Conservation (phyloP, 306 rosid species). For the Ceratonia siliqua region DNA sequence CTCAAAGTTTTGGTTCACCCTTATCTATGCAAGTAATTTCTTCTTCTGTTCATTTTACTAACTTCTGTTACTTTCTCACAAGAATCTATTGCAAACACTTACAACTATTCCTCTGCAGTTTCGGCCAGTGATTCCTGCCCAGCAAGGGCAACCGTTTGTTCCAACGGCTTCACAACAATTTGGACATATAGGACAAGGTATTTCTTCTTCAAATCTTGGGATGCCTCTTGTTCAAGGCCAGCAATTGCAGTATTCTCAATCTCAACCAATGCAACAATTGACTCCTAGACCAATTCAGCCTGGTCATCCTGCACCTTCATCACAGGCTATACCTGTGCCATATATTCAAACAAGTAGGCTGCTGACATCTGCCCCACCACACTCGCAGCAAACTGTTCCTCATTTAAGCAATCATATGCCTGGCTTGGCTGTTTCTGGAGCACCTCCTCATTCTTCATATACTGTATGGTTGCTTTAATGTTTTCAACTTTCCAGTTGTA, state of each 20-base stretch:
- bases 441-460: conserved; percentile 69
- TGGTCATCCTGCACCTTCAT: conserved; percentile 57
- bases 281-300: conserved; percentile 74
- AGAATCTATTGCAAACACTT: conserved; percentile 28
- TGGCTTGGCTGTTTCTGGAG: conserved; percentile 67
- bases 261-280: conserved; percentile 86
- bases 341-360: conserved; percentile 80
- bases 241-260: conserved; percentile 80
- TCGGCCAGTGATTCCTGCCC: conserved; percentile 74
- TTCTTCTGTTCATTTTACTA: conserved; percentile 7
- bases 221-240: conserved; percentile 70
- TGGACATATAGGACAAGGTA: conserved; percentile 71
- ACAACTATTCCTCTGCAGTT: conserved; percentile 53
- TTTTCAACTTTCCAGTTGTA: not conserved
- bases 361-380: conserved; percentile 61
- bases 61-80: conserved; percentile 19
- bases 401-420: conserved; percentile 72
- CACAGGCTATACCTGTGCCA: conserved; percentile 67
- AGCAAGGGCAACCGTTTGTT: conserved; percentile 75
- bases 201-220: conserved; percentile 65
- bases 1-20: conserved; percentile 46
- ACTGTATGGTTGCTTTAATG: conserved; percentile 52
- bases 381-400: conserved; percentile 72
- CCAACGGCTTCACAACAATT: conserved; percentile 69
- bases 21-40: conserved; percentile 31